Base-by-base conservation (phyloP, 1,139 yeast species). In the Chernovozyma sophiae-reginae region DNA sequence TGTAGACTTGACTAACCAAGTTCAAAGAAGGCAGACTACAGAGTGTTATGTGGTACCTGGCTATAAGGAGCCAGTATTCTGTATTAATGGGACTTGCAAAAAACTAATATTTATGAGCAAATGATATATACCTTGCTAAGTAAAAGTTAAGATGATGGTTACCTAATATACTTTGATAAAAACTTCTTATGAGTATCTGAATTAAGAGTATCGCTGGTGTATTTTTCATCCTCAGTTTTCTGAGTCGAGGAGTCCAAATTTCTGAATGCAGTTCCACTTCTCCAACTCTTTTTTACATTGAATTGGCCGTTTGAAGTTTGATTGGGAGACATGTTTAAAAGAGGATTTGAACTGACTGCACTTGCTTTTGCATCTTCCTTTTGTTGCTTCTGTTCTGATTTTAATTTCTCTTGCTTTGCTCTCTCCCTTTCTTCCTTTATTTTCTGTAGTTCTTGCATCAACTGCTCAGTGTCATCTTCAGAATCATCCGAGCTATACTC, bases 111-210 rank as follows among this genome's bases (percentile, higher is more conserved):
- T n/a, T n/a, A n/a, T n/a, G n/a, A n/a, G n/a, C n/a, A n/a, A n/a
- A n/a, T n/a, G n/a, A n/a, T n/a, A n/a, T n/a, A n/a, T n/a, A n/a
- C n/a, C n/a, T n/a, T n/a, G n/a, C n/a, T n/a, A n/a, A n/a, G n/a
- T n/a, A n/a, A n/a, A n/a, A n/a, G n/a, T n/a, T n/a, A n/a, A n/a
- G n/a, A n/a, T n/a, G n/a, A n/a, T n/a, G n/a, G n/a, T 53, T 53
- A 81, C 44, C 68, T 67, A 13, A 86, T 65, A 50, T 77, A 84
- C 49, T 79, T 81, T 40, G 79, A 71, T 60, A 89, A 61, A 52
- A 89, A 87, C 43, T 77, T 72, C 44, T 77, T 70, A 54, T 89
- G 96, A 47, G 75, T 77, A 17, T 81, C 82, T 4, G 92, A 82
- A 36, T 79, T 66, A 17, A 83, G 56, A 42, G 86, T 65, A 49